phyloP scores from a whole-genome alignment of 495 filamentous ascomycete genomes.

The Neohortaea acidophila region DNA sequence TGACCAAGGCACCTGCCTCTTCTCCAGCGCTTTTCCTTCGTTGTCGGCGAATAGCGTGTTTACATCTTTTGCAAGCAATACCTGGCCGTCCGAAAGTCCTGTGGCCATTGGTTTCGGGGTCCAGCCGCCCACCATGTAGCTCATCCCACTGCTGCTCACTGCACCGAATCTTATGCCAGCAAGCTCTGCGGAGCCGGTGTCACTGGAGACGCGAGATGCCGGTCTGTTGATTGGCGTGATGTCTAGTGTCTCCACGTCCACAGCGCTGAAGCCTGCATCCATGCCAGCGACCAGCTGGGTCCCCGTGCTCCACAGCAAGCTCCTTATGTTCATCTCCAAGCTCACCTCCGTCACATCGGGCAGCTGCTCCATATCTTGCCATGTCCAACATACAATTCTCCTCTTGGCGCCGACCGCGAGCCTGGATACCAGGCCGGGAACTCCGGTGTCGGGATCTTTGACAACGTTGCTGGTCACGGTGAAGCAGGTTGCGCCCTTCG shows the following conservation, averaged over 20 bases:
- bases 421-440: slow-evolving; percentile 77
- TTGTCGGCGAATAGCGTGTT: slow-evolving; percentile 84
- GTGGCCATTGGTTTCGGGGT: slow-evolving; percentile 81
- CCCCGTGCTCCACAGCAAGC: slow-evolving; percentile 76
- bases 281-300: slow-evolving; percentile 75
- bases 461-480: slow-evolving; percentile 90
- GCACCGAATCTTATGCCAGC: slow-evolving; percentile 47
- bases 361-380: slow-evolving; percentile 84
- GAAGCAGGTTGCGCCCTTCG: slow-evolving; percentile 76
- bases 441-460: slow-evolving; percentile 68
- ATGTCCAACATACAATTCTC: slow-evolving; percentile 78
- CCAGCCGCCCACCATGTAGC: slow-evolving; percentile 85
- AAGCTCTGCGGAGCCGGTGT: slow-evolving; percentile 39
- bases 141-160: slow-evolving; percentile 65
- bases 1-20: slow-evolving; percentile 81
- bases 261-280: slow-evolving; percentile 72
- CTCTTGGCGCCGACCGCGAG: slow-evolving; percentile 86
- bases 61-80: slow-evolving; percentile 86
- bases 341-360: slow-evolving; percentile 58
- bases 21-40: slow-evolving; percentile 65
- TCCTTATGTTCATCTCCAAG: slow-evolving; percentile 63
- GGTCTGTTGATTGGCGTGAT: slow-evolving; percentile 66
- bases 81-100: slow-evolving; percentile 62
- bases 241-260: slow-evolving; percentile 59
- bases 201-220: slow-evolving; percentile 45